Evolutionary conservation across 176 grass and related monocot genomes (phyloP).

Genomic region (Aegilops longissima): DNA sequence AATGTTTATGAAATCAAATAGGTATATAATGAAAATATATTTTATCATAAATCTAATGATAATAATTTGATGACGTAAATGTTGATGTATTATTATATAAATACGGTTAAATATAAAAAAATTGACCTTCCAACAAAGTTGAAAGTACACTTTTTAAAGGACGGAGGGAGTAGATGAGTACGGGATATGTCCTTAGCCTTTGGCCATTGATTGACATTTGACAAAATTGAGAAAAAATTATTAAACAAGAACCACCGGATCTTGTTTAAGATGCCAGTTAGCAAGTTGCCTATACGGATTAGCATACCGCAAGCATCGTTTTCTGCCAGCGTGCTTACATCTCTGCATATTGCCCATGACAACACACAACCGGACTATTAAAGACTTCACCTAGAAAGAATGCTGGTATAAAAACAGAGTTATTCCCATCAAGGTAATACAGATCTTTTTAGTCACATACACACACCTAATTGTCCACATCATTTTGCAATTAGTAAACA

Average conservation of each 20-base stretch:
- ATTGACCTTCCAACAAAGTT: too few species aligned
- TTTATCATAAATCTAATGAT: too few species aligned
- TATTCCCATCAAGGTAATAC: conserved; percentile 30
- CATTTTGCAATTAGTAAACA: conserved; percentile 9
- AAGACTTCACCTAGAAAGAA: conserved; percentile 9
- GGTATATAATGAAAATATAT: too few species aligned
- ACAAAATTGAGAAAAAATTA: neutral
- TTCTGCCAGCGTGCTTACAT: conserved; percentile 24
- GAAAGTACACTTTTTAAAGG: too few species aligned
- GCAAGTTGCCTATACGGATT: neutral
- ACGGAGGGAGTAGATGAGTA: too few species aligned
- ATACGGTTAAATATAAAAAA: too few species aligned
- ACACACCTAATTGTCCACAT: neutral
- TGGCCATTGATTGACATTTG: neutral
- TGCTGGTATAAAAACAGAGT: neutral
- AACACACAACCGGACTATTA: conserved; percentile 10
- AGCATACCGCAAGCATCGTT: conserved; percentile 29
- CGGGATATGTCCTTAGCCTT: neutral
- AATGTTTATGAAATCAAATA: too few species aligned
- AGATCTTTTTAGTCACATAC: neutral
- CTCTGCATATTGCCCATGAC: conserved; percentile 11
- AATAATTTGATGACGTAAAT: too few species aligned
- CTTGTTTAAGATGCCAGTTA: too few species aligned
- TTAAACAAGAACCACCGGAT: neutral
- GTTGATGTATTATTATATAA: too few species aligned